These are phyloP conservation scores for Trichophyton equinum DNA, from an alignment of 2,329 filamentous ascomycete genomes.

Conservation along the genomic window DNA sequence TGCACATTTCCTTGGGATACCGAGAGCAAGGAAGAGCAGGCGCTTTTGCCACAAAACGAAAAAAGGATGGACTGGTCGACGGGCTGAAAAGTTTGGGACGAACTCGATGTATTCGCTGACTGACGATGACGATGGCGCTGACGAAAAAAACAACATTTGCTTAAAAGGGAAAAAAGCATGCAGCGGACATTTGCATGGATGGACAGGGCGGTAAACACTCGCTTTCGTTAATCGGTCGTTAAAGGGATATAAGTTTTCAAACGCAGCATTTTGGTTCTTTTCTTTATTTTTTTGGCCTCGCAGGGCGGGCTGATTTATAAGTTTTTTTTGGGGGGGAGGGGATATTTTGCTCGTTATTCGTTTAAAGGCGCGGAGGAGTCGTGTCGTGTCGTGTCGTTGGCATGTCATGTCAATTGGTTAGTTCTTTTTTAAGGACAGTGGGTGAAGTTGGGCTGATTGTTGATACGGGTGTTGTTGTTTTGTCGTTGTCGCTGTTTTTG, in stretches of 20 bases:
- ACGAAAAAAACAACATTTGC: not conserved
- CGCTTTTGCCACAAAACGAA: not conserved
- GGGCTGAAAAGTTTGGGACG: not conserved
- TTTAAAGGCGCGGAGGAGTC: not conserved
- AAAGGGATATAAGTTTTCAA: not conserved
- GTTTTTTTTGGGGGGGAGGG: not conserved
- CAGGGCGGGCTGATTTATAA: not conserved
- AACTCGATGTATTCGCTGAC: not conserved
- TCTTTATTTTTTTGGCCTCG: not conserved
- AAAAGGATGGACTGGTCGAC: not conserved
- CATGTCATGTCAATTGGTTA: not conserved
- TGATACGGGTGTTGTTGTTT: not conserved
- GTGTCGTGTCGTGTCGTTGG: not conserved
- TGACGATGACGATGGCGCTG: constrained; percentile 1
- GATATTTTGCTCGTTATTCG: not conserved
- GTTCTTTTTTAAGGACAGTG: not conserved
- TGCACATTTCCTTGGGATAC: not conserved
- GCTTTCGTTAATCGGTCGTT: constrained; percentile 3
- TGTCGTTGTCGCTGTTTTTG: not conserved
- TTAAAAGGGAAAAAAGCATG: not conserved
- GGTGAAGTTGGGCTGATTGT: not conserved
- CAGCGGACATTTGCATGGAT: not conserved
- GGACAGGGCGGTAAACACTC: not conserved
- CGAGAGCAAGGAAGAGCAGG: not conserved
- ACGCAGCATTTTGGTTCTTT: not conserved